Base-by-base conservation (phyloP, 2,329 filamentous ascomycete species). In the Microthyrium microscopicum region DNA sequence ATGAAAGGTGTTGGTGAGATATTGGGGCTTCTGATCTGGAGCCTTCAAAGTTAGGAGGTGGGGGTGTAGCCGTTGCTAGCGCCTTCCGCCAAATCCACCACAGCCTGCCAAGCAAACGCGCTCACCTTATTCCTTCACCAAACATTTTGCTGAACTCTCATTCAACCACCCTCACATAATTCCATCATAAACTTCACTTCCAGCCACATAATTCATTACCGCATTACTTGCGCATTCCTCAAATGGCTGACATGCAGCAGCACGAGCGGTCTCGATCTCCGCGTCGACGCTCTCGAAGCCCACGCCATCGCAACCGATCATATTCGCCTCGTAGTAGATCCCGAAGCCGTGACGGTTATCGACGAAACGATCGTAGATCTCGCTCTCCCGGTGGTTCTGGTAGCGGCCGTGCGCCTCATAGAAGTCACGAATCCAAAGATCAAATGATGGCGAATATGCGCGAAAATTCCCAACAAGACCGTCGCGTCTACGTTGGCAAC, bases 401-500 rank as follows among this genome's bases (percentile, higher is more conserved):
- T 55, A 57, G 33, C 47, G 48, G 33, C 48, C 52, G 35, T 75
- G 85, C 59, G 75, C 73, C 38, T 81, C 74, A 60, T 87, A 95
- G 57, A 84, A 93, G 51, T 76, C 84, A 16, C 49, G 65, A 72
- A 41, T 74, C 68, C 41, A 78, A 79, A 49, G 85, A 89, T 60
- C 84, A 93, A 60, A 77, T 84, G 56, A 91, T 95, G 82, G 78
- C 75, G 60, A 84, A 73, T 54, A 77, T 94, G 48, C 77, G 84
- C 53, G 89, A 95, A 53, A 79, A 81, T 29, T 95, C 89, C 41
- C 89, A 95, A 57, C 89, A 98, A 62, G 89, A 98, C 68, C 87
- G 89, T 53, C 85, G 89, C 46, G 89, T 98, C 72, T 98, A 98
- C 57, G 89, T 98, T 56, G 89, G 89, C 60, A 98, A 98, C 57